Percentiles rank a stretch among this genome's conserved stretches.
phyloP scores from a whole-genome alignment of 495 filamentous ascomycete genomes.

The Aspergillus conjunctus region DNA sequence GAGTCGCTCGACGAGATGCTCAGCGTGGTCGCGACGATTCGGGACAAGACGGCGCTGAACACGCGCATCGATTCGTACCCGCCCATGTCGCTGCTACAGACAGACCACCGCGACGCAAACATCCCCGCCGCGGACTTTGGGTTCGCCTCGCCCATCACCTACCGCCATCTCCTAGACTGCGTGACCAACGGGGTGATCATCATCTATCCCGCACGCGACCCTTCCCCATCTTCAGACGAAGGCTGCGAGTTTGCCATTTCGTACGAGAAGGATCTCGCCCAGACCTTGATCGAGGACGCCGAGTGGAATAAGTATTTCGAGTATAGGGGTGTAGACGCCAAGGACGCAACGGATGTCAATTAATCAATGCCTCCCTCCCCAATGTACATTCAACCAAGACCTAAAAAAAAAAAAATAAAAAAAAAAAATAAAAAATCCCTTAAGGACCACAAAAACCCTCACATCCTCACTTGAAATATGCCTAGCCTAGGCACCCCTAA shows the following conservation, averaged over 20 bases:
- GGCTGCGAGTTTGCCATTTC: constrained; percentile 46
- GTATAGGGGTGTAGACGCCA: constrained; percentile 38
- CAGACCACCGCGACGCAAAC: constrained; percentile 31
- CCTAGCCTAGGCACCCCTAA: not conserved
- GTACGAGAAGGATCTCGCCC: constrained; percentile 39
- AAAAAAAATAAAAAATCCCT: no score
- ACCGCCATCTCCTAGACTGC: constrained; percentile 25
- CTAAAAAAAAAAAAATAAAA: not conserved
- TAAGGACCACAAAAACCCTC: no score
- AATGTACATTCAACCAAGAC: not conserved
- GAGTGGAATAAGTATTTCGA: constrained; percentile 46
- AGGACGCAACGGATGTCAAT: not conserved
- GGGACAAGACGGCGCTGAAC: constrained; percentile 39
- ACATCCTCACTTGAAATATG: no score
- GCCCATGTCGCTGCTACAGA: constrained; percentile 28
- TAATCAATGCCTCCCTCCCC: no score
- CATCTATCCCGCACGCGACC: constrained; percentile 27
- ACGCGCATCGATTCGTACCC: constrained; percentile 25
- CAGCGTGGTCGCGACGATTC: constrained; percentile 33
- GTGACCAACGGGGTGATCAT: constrained; percentile 22
- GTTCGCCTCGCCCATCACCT: constrained; percentile 26
- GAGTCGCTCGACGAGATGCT: constrained; percentile 31
- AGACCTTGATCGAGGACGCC: constrained; percentile 38
- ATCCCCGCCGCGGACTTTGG: constrained; percentile 28
- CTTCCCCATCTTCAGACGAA: constrained; percentile 34